These are phyloP conservation scores for Gymnopilus junonius DNA, from an alignment of 768 basidiomycete genomes.

Conservation along the genomic window DNA sequence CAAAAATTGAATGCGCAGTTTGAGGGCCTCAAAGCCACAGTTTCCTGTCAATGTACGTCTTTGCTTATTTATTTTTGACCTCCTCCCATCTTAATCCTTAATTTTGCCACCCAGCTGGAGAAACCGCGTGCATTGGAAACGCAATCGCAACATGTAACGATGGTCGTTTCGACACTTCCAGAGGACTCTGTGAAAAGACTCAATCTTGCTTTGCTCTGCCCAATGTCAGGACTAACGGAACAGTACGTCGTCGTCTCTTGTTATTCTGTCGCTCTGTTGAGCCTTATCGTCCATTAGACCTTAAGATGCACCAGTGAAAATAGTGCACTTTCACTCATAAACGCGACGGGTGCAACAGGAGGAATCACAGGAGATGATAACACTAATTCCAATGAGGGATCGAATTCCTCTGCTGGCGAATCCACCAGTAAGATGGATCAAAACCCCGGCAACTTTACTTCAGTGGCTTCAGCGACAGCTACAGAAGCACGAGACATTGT, in stretches of 20 bases:
- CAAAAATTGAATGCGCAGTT: slow-evolving; percentile 57
- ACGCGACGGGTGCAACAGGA: slow-evolving; percentile 50
- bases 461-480: slow-evolving; percentile 11
- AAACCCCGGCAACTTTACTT: neutral
- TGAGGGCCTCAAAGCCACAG: slow-evolving; percentile 38
- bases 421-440: slow-evolving; percentile 12
- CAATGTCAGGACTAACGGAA: slow-evolving; percentile 44
- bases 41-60: slow-evolving; percentile 49
- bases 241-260: slow-evolving; percentile 37
- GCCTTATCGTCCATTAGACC: slow-evolving; percentile 30
- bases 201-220: slow-evolving; percentile 60
- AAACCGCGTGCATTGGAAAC: slow-evolving; percentile 48
- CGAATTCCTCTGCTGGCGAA: neutral
- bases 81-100: too few species aligned
- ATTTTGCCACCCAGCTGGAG: slow-evolving; percentile 37
- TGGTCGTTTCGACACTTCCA: slow-evolving; percentile 41
- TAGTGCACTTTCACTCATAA: slow-evolving; percentile 50
- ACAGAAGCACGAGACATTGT: slow-evolving; percentile 17
- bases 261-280: neutral
- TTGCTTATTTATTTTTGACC: too few species aligned
- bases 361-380: slow-evolving; percentile 33
- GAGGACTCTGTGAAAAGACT: slow-evolving; percentile 36
- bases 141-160: slow-evolving; percentile 45
- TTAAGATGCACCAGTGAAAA: slow-evolving; percentile 56
- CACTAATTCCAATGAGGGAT: neutral